phyloP scores from a whole-genome alignment of 2,329 filamentous ascomycete species.

The Diaporthe vexans region DNA sequence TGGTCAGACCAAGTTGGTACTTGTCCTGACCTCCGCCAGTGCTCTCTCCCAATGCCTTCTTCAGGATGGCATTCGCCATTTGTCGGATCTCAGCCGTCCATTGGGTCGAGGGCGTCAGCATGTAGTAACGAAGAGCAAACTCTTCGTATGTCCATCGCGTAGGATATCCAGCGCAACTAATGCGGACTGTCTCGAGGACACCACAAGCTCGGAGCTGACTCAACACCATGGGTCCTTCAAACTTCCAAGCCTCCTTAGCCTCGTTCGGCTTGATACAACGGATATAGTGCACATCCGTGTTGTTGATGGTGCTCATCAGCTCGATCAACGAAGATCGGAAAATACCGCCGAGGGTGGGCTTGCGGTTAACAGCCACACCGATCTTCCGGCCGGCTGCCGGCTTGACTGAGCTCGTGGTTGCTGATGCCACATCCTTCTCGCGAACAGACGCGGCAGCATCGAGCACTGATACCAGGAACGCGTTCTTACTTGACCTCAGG shows the following conservation, averaged over 20 bases:
- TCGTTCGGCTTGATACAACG: constrained; percentile 99
- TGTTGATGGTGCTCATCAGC: constrained; percentile 97
- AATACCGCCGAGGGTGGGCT: constrained; percentile 96
- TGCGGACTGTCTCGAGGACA: constrained; percentile 98
- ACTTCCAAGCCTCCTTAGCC: constrained; percentile 96
- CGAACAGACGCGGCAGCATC: constrained; percentile 88
- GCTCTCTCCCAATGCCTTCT: constrained; percentile 85
- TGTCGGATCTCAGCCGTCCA: constrained; percentile 96
- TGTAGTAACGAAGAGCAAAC: constrained; percentile 97
- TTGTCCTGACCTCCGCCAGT: constrained; percentile 85
- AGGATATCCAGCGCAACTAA: constrained; percentile 96
- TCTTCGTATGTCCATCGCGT: constrained; percentile 99
- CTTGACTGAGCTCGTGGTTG: constrained; percentile 80
- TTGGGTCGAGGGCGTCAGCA: constrained; percentile 89
- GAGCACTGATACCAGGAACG: constrained; percentile 86
- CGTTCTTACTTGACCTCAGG: constrained; percentile 84
- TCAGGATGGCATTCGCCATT: constrained; percentile 94
- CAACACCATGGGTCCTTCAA: constrained; percentile 98
- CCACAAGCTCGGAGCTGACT: constrained; percentile 97
- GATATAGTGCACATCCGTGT: constrained; percentile 98
- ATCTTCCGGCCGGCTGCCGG: constrained; percentile 84
- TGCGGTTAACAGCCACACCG: constrained; percentile 92
- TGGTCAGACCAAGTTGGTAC: constrained; percentile 96
- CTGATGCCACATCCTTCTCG: constrained; percentile 84
- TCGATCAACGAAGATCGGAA: constrained; percentile 99